Base-by-base conservation (phyloP, 1,139 yeast genomes). In the Zhuliangozyma blackwelliae region DNA sequence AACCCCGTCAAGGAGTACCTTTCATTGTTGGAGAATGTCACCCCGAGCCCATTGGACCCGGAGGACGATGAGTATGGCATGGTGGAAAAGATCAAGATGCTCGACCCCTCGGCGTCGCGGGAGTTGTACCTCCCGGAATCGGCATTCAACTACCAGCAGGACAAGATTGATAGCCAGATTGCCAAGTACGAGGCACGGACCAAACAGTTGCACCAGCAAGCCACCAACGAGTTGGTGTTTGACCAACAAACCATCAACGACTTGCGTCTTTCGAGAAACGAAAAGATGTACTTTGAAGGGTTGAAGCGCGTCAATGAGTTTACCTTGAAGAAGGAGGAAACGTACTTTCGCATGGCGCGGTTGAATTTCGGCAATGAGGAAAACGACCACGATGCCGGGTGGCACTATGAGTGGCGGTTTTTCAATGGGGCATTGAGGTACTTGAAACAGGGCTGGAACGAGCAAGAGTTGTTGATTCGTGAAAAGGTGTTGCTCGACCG, bases 321-420 rank as follows among this genome's bases (percentile, higher is more conserved):
- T 32, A 40, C 3, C 32, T 41, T 8, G 33, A 37, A 11, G 39
- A 54, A 51, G n/a, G 59, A 55, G 34, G 56, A 55, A 11, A 49
- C 54, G 5, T 62, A 63, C 45, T 63, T 58, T 47, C 61, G 61
- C 39, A 50, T 61, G 55, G 62, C 69, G 2, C 47, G 36, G 21
- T 33, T 36, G 16, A 41, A 33, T 36, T 48, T 43, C 34, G 40
- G 38, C 31, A 41, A 36, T 33, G 39, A 39, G 34, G 45, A 58
- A 8, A 47, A 37, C 19, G 31, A 39, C 29, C 5, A 11, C 3
- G 46, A 43, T 32, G 35, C 34, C 10, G 61, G 60, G 1, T 40
- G 47, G 35, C 62, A 57, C 40, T 55, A 44, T 36, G 62, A 57
- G 38, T 55, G 60, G 61, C 38, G 61, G 28, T 56, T 56, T 39